Conservation (phyloP, 345 rosid genomes). For the Laguncularia racemosa region DNA sequence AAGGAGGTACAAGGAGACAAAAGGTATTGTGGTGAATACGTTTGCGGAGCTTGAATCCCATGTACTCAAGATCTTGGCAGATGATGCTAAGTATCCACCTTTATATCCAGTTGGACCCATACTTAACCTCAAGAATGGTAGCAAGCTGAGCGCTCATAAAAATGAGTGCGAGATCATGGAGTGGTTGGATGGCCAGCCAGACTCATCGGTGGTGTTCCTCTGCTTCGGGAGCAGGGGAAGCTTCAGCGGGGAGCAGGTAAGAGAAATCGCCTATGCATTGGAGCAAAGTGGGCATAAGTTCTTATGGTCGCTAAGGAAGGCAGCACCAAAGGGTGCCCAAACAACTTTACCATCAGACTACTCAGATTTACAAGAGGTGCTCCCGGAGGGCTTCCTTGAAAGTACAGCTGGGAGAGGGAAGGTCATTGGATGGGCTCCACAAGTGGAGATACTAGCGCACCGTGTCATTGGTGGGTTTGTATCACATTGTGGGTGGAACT, state of each 20-base stretch:
- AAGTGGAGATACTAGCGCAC: constrained; percentile 27
- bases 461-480: constrained; percentile 38
- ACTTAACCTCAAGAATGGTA: constrained; percentile 18
- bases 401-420: constrained; percentile 27
- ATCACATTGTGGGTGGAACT: constrained; percentile 65
- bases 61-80: constrained; percentile 13
- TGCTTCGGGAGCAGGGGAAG: constrained; percentile 61
- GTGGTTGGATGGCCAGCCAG: constrained; percentile 51
- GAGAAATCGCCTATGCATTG: constrained; percentile 35
- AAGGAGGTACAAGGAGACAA: constrained; percentile 9
- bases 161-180: constrained; percentile 10
- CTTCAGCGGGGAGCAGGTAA: constrained; percentile 32
- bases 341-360: constrained; percentile 13
- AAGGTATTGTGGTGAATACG: constrained; percentile 41
- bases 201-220: constrained; percentile 40
- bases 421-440: constrained; percentile 51
- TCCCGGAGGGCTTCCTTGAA: constrained; percentile 36
- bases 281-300: constrained; percentile 31
- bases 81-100: constrained; percentile 9
- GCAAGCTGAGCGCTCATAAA: not conserved
- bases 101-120: constrained; percentile 42
- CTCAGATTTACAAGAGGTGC: constrained; percentile 12
- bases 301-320: constrained; percentile 35
- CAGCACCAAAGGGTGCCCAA: too few species aligned
- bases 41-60: constrained; percentile 32